Conservation (phyloP, 176 grass and related monocot genomes). For the Aechmea fasciata region DNA sequence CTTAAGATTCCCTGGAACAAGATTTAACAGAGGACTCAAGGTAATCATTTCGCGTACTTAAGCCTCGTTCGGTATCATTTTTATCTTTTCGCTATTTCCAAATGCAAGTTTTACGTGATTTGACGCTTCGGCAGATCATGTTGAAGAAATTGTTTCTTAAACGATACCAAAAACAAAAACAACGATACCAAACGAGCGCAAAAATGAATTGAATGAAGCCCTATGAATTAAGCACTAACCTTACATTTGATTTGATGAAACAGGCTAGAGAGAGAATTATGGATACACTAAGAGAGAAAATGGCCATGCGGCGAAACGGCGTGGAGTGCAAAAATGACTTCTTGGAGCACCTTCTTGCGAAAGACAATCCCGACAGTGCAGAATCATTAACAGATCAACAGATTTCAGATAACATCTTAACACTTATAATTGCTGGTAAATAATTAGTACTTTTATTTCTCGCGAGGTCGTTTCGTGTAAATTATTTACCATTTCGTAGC, state of each 20-base stretch:
- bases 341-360: constrained; percentile 49
- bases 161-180: too few relatives aligned
- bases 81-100: too few relatives aligned
- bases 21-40: constrained; percentile 54
- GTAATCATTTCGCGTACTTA: constrained; percentile 15
- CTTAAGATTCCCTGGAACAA: constrained; percentile 49
- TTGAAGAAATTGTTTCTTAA: too few relatives aligned
- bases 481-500: neutral
- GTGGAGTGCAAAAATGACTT: constrained; percentile 37
- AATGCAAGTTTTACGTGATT: too few relatives aligned
- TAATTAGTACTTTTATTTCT: neutral
- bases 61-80: too few relatives aligned
- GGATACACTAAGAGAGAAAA: constrained; percentile 36
- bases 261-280: constrained; percentile 68
- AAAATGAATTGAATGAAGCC: too few relatives aligned
- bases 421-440: constrained; percentile 83
- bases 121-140: too few relatives aligned
- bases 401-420: constrained; percentile 80
- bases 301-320: constrained; percentile 22
- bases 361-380: constrained; percentile 10
- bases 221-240: neutral
- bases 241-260: constrained; percentile 3
- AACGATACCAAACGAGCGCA: too few relatives aligned
- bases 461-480: too few relatives aligned
- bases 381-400: constrained; percentile 51